Evolutionary conservation across 1,139 yeast genomes (phyloP).

Genomic region (Protomyces gravidus): DNA sequence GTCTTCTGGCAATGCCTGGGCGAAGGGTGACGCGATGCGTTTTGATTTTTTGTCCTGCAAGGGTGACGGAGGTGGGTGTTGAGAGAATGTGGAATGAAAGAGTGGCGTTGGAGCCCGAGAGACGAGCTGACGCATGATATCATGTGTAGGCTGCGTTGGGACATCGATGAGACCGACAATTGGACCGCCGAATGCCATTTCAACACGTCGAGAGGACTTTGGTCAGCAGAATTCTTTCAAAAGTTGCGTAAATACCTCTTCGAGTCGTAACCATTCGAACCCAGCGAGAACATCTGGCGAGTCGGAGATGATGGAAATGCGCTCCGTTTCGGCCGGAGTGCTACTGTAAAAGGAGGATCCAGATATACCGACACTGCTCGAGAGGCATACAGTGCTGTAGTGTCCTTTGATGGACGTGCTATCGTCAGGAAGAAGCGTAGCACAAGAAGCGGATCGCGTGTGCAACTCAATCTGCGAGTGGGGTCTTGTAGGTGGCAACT

Average conservation of each 20-base stretch:
- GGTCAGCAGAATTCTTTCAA: too few species aligned
- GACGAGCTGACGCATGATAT: too few species aligned
- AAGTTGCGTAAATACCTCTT: not conserved
- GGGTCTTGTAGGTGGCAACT: not conserved
- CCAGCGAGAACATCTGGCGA: not conserved
- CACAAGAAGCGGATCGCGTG: not conserved
- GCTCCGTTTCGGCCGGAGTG: not conserved
- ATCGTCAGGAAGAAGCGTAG: not conserved
- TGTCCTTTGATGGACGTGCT: not conserved
- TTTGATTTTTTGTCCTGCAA: too few species aligned
- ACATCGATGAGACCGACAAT: too few species aligned
- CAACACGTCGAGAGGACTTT: not conserved
- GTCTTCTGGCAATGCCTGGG: too few species aligned
- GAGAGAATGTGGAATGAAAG: too few species aligned
- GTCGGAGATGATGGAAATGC: not conserved
- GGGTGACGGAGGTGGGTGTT: too few species aligned
- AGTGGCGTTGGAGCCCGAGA: too few species aligned
- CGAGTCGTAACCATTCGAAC: not conserved
- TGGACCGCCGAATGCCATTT: not conserved
- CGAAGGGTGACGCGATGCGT: too few species aligned
- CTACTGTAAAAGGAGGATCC: not conserved
- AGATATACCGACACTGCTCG: not conserved
- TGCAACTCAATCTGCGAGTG: not conserved
- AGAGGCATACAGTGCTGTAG: not conserved
- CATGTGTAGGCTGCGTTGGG: too few species aligned